A percentile compares a stretch with the other conserved stretches of the same genome.
Evolutionary conservation across 495 filamentous ascomycete genomes (phyloP).

Genomic region (Penicillium silybi): DNA sequence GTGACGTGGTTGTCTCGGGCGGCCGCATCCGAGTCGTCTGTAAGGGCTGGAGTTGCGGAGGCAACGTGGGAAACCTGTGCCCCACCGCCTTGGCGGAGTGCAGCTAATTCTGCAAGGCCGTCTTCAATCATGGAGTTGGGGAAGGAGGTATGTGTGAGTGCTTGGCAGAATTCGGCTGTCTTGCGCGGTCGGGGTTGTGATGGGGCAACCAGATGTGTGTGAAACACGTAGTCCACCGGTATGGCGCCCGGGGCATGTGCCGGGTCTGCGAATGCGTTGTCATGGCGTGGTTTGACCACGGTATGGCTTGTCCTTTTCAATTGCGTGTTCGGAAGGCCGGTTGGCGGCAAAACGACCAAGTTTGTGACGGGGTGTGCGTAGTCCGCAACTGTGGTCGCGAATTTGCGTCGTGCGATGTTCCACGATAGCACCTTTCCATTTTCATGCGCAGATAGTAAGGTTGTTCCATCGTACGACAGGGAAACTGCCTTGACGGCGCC

Average conservation of each 20-base stretch:
- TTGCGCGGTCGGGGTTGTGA: slow-evolving; percentile 9
- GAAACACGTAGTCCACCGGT: slow-evolving; percentile 64
- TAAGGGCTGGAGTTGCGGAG: slow-evolving; percentile 5
- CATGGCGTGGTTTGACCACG: slow-evolving; percentile 69
- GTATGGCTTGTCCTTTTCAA: slow-evolving; percentile 50
- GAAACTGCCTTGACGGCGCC: slow-evolving; percentile 60
- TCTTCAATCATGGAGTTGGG: slow-evolving; percentile 52
- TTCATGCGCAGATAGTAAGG: slow-evolving; percentile 73
- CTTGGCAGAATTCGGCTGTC: slow-evolving; percentile 40
- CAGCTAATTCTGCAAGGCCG: slow-evolving; percentile 49
- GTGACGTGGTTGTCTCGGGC: slow-evolving; percentile 31
- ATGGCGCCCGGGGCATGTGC: slow-evolving; percentile 46
- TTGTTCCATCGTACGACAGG: slow-evolving; percentile 78
- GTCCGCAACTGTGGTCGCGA: slow-evolving; percentile 57
- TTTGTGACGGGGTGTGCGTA: slow-evolving; percentile 78
- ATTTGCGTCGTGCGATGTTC: slow-evolving; percentile 67
- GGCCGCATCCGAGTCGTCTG: slow-evolving; percentile 10
- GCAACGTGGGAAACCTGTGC: slow-evolving; percentile 10
- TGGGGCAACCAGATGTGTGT: slow-evolving; percentile 53
- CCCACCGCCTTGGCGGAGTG: slow-evolving; percentile 25
- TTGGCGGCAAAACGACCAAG: slow-evolving; percentile 60
- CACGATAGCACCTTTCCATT: slow-evolving; percentile 75
- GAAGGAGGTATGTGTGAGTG: slow-evolving; percentile 51
- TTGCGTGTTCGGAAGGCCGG: slow-evolving; percentile 47
- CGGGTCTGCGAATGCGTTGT: slow-evolving; percentile 39